Evolutionary conservation across 2,329 filamentous ascomycete species (phyloP).

Genomic region (Acrocalymma vagum): DNA sequence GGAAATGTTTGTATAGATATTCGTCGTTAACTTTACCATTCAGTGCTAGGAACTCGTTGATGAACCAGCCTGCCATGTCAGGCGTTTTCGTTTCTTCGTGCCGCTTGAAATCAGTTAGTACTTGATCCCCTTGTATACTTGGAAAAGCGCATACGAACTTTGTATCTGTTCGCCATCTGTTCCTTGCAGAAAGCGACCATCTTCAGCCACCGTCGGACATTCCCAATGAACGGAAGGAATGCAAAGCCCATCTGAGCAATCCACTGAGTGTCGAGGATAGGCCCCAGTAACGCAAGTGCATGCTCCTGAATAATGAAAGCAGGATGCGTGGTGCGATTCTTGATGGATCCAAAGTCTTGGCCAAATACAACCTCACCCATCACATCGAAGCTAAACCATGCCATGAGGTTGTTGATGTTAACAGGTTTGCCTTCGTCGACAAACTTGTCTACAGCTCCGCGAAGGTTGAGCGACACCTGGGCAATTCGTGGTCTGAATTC

Average conservation of each 20-base stretch:
- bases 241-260: constrained; percentile 13
- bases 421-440: constrained; percentile 8
- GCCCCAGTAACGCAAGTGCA: constrained; percentile 17
- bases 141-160: constrained; percentile 7
- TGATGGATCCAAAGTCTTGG: constrained; percentile 17
- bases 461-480: background rate
- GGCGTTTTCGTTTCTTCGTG: constrained; percentile 3
- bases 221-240: constrained; percentile 14
- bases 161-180: constrained; percentile 13
- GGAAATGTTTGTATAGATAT: constrained; percentile 5
- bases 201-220: constrained; percentile 11
- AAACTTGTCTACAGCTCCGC: constrained; percentile 1
- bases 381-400: constrained; percentile 21
- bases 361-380: constrained; percentile 23
- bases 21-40: background rate
- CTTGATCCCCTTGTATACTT: background rate
- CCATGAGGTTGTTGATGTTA: constrained; percentile 19
- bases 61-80: constrained; percentile 21
- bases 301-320: constrained; percentile 6
- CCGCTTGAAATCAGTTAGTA: background rate
- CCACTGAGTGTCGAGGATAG: constrained; percentile 18
- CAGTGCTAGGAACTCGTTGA: constrained; percentile 13
- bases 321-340: background rate
- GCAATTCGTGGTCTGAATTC: constrained; percentile 4
- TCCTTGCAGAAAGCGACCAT: constrained; percentile 18